Evolutionary conservation across 2,329 filamentous ascomycete species (phyloP).

Genomic region (Harringtonia lauricola): DNA sequence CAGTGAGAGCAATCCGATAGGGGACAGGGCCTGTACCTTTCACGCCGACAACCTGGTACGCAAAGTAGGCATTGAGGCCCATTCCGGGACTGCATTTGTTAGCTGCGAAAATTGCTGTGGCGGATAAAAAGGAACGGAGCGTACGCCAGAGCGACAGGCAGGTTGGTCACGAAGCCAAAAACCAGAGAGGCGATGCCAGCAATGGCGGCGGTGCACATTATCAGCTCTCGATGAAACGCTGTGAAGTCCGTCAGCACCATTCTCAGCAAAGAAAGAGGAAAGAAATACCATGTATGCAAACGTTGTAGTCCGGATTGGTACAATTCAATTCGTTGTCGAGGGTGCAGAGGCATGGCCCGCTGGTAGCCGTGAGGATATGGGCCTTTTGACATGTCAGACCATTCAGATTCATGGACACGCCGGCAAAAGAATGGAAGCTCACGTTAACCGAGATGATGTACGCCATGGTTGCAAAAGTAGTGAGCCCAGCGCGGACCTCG

Average conservation of each 20-base stretch:
- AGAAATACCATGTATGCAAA: conserved; percentile 1
- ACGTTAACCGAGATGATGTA: conserved; percentile 73
- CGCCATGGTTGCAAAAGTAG: conserved; percentile 73
- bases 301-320: conserved; percentile 18
- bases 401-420: conserved; percentile 1
- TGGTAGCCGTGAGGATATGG: conserved; percentile 62
- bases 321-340: conserved; percentile 1
- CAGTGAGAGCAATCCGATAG: conserved; percentile 49
- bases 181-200: conserved; percentile 62
- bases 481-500: conserved; percentile 68
- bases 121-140: conserved; percentile 14
- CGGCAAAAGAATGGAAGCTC: conserved; percentile 17
- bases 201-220: conserved; percentile 76
- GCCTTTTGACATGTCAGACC: conserved; percentile 42
- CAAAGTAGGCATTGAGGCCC: conserved; percentile 58
- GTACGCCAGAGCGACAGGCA: conserved; percentile 67
- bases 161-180: conserved; percentile 73
- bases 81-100: conserved; percentile 43
- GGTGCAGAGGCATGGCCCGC: conserved; percentile 62
- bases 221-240: conserved; percentile 63
- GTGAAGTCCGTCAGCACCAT: background rate
- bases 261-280: too few species aligned
- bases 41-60: conserved; percentile 54
- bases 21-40: conserved; percentile 45
- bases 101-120: conserved; percentile 2